These are phyloP conservation scores for Cyclanthera cordifolia DNA, from an alignment of 306 rosid genomes.

Conservation along the genomic window DNA sequence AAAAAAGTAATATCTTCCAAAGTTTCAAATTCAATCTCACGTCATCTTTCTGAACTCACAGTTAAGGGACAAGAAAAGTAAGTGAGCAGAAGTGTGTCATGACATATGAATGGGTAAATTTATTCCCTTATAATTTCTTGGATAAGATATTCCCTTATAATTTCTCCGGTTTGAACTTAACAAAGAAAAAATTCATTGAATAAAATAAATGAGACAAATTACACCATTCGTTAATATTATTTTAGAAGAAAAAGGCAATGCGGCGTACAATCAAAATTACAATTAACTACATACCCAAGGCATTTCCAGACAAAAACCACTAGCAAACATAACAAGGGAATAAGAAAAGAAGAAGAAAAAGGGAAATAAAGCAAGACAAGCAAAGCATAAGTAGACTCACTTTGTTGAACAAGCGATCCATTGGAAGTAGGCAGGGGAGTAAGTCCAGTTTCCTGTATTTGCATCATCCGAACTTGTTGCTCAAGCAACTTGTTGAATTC, in stretches of 20 bases:
- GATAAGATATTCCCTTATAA: neutral
- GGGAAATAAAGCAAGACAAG: neutral
- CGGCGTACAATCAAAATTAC: neutral
- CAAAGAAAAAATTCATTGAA: neutral
- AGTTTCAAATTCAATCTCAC: neutral
- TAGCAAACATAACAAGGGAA: neutral
- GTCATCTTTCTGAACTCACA: neutral
- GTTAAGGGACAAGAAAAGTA: neutral
- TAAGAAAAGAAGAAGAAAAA: neutral
- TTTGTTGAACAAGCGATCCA: conserved; percentile 47
- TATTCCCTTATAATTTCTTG: too few species aligned
- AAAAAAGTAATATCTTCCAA: neutral
- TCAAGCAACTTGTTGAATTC: conserved; percentile 78
- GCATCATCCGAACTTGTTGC: conserved; percentile 58
- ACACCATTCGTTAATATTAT: neutral
- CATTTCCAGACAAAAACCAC: neutral
- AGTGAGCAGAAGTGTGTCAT: neutral
- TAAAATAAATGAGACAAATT: neutral
- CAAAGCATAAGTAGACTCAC: conserved; percentile 26
- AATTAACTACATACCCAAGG: neutral
- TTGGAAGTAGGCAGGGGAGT: conserved; percentile 24
- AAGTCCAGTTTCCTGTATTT: conserved; percentile 37
- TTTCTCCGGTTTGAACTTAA: neutral
- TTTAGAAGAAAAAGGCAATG: neutral
- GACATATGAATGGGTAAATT: neutral